Conservation (phyloP, 2,329 filamentous ascomycete genomes). For the Harringtonia lauricola region DNA sequence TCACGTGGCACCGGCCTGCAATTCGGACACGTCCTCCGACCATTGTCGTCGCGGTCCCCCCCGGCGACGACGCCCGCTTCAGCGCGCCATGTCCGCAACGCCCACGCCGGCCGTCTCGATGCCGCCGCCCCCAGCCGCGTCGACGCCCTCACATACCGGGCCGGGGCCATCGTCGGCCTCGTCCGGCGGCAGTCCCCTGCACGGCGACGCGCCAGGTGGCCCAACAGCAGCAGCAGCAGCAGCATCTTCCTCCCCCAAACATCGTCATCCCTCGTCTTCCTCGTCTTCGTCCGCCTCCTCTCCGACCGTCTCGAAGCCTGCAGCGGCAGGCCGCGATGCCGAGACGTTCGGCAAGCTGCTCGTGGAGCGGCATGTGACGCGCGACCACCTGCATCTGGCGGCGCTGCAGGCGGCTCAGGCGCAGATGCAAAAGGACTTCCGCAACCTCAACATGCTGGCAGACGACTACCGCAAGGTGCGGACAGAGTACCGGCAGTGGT, state of each 20-base stretch:
- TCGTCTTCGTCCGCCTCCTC: neutral
- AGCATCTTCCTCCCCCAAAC: no score
- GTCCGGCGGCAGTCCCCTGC: neutral
- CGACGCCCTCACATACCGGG: slow-evolving; percentile 1
- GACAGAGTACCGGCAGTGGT: slow-evolving; percentile 42
- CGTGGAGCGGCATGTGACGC: slow-evolving; percentile 41
- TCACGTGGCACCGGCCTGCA: neutral
- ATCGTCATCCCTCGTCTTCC: neutral
- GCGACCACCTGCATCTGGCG: slow-evolving; percentile 42
- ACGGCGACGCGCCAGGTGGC: neutral
- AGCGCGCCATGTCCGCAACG: slow-evolving; percentile 29
- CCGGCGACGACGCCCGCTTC: slow-evolving; percentile 25
- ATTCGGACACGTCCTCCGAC: slow-evolving; percentile 1
- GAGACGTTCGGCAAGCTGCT: slow-evolving; percentile 42
- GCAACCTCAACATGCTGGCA: slow-evolving; percentile 46
- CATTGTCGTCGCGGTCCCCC: slow-evolving; percentile 21
- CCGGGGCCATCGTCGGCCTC: slow-evolving; percentile 3
- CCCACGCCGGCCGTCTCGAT: slow-evolving; percentile 27
- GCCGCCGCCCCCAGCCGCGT: slow-evolving; percentile 7
- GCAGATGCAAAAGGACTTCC: slow-evolving; percentile 32
- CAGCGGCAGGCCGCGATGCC: slow-evolving; percentile 32
- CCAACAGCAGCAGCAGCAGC: no score
- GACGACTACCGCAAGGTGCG: slow-evolving; percentile 57
- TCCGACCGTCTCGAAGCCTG: no score
- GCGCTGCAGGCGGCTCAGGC: slow-evolving; percentile 43